Evolutionary conservation across 2,329 filamentous ascomycete species (phyloP).

Genomic region (Ophiostoma perfectum): DNA sequence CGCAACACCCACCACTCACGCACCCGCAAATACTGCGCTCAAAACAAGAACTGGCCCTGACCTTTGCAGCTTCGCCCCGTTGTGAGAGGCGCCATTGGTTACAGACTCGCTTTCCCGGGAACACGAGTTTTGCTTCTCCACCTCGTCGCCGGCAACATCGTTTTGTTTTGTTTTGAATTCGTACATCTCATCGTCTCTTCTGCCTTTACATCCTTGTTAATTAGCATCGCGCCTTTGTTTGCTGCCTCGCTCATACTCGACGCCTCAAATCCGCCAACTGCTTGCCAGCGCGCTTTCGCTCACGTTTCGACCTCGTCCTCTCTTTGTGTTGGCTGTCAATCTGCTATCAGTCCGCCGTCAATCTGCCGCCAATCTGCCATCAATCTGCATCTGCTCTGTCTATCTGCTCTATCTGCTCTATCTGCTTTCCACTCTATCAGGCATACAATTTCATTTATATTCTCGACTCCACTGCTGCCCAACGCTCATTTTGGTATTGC

Average conservation of each 20-base stretch:
- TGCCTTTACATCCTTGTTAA: background rate
- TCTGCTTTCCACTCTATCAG: constrained; percentile 35
- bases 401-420: background rate
- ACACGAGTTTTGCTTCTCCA: constrained; percentile 18
- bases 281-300: background rate
- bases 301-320: background rate
- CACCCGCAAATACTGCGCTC: background rate
- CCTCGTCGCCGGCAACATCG: constrained; percentile 13
- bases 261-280: background rate
- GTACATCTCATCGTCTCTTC: background rate
- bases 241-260: background rate
- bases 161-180: background rate
- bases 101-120: constrained; percentile 8
- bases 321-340: background rate
- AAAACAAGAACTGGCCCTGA: constrained; percentile 12
- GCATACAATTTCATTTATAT: background rate
- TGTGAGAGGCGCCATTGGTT: constrained; percentile 8
- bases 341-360: background rate
- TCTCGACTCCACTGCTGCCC: constrained; percentile 25
- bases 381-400: constrained; percentile 7
- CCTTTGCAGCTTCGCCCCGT: constrained; percentile 4
- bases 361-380: background rate
- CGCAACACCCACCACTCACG: background rate
- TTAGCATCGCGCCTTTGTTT: background rate
- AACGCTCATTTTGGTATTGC: constrained; percentile 17